Percentiles rank a stretch among this genome's conserved stretches.
Evolutionary conservation across 73 alveolate genomes (phyloP).

Genomic region (Urostyla sp.): DNA sequence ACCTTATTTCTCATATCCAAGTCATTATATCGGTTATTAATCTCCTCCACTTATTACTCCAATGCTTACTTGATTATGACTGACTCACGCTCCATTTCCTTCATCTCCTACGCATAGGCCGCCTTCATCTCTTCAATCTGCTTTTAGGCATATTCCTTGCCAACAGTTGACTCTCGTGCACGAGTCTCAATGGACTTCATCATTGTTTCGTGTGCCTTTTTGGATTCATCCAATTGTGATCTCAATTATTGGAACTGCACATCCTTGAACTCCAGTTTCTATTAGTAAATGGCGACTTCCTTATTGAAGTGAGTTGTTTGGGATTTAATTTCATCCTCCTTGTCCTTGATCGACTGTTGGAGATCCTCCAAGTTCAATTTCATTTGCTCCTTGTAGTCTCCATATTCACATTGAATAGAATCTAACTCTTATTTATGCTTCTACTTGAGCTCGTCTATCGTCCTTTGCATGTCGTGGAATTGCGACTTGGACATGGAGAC

Average conservation of each 20-base stretch:
- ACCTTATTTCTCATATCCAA: constrained; percentile 58
- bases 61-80: constrained; percentile 45
- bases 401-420: constrained; percentile 53
- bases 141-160: constrained; percentile 60
- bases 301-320: constrained; percentile 60
- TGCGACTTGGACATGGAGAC: constrained; percentile 55
- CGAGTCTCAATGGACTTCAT: constrained; percentile 61
- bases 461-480: constrained; percentile 65
- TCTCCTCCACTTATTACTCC: constrained; percentile 47
- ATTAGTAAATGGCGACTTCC: constrained; percentile 69
- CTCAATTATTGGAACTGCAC: constrained; percentile 60
- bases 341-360: constrained; percentile 55
- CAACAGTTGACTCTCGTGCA: constrained; percentile 57
- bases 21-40: constrained; percentile 57
- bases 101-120: constrained; percentile 61
- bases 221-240: constrained; percentile 65
- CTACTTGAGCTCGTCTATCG: constrained; percentile 54
- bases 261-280: constrained; percentile 67
- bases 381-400: constrained; percentile 39
- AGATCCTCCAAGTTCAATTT: constrained; percentile 62
- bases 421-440: constrained; percentile 67
- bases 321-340: constrained; percentile 62
- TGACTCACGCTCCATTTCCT: constrained; percentile 49
- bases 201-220: constrained; percentile 67
- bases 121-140: constrained; percentile 69